Evolutionary conservation across 495 filamentous ascomycete species (phyloP), one percentile per base, ranked within the genome.

Genomic region (Chaetomium tenue): DNA sequence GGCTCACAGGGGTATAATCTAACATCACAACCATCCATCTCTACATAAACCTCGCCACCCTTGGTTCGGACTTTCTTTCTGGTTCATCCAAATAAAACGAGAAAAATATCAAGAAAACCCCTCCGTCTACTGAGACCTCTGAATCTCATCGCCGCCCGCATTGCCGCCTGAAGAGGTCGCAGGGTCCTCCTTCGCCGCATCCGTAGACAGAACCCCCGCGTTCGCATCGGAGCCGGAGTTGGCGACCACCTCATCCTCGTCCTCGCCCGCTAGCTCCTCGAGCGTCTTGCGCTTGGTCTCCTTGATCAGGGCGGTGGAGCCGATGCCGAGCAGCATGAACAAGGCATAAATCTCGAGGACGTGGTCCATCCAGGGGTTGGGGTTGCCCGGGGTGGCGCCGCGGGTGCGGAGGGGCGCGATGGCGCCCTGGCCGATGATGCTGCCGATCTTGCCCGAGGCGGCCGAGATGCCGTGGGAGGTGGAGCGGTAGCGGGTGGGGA

Each of bases 381-480:
- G 60, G 53, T 81, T 79, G 0, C 64, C 72, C 20, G 74, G 68
- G 0, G 76, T 73, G 58, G 68, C 76, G 22, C 82, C 81, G 2
- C 70, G 64, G 7, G 76, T 80, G n/a, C 82, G 75, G 22, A 86
- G 78, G 8, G 78, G 81, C 16, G 79, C 76, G 64, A 84, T 83
- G 66, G 82, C 79, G 59, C 81, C 77, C 74, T 84, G 82, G 58
- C 77, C 78, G 70, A 79, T 79, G 51, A 92, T 71, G n/a, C 79
- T 87, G 64, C 91, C 90, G 60, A 92, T 82, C 68, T 76, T 76
- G 63, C 74, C 74, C 48, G 67, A 3, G 0, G 88, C 91, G 15
- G 91, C 92, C 6, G 87, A 91, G 72, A 97, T 83, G 55, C 92
- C 92, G 76, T 96, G 91, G 4, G 89, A 89, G 37, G 90, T 91